These are phyloP conservation scores for Posidonia australis DNA, from an alignment of 106 monocot species.

Conservation along the genomic window DNA sequence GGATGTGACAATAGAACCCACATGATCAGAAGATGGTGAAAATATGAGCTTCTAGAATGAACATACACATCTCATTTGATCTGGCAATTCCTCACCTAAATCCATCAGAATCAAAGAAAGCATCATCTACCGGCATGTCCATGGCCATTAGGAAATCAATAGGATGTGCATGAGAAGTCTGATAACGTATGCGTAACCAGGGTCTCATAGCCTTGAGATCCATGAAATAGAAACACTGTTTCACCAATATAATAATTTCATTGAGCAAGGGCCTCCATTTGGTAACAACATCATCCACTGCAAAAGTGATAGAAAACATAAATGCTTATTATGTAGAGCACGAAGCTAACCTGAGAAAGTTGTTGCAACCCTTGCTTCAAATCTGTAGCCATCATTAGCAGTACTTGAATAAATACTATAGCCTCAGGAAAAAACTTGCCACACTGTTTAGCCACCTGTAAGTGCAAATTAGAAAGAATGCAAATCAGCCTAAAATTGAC, in stretches of 20 bases:
- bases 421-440: constrained; percentile 77
- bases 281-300: neutral
- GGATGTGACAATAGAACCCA: neutral
- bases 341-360: constrained; percentile 33
- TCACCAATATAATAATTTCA: constrained; percentile 1
- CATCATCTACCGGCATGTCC: constrained; percentile 40
- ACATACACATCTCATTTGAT: too few species aligned
- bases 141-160: constrained; percentile 52
- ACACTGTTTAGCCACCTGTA: constrained; percentile 65
- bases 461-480: neutral
- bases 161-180: constrained; percentile 24
- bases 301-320: neutral
- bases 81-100: constrained; percentile 50
- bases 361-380: constrained; percentile 18
- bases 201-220: constrained; percentile 48
- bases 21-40: too few species aligned
- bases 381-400: constrained; percentile 45
- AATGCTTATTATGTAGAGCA: too few species aligned
- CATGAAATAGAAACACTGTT: constrained; percentile 31
- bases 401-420: constrained; percentile 50
- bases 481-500: neutral
- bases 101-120: constrained; percentile 54
- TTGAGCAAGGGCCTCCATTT: neutral
- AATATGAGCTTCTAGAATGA: too few species aligned
- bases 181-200: constrained; percentile 50